Percentiles rank a stretch among this genome's conserved stretches.
phyloP scores from a whole-genome alignment of 163 green algal species.

The Chloroidium sp. region DNA sequence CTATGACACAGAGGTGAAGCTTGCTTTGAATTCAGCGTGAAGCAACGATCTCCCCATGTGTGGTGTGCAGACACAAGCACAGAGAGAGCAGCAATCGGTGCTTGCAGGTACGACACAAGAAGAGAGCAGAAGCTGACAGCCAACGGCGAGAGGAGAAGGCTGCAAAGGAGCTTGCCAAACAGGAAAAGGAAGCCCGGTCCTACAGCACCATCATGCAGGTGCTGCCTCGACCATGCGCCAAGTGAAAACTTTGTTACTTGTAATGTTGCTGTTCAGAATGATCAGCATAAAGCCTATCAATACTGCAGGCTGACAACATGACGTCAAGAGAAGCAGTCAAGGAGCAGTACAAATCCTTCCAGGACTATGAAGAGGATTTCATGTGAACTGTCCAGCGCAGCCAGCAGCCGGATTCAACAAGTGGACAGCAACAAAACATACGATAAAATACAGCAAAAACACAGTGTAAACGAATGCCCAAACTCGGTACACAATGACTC shows the following conservation, averaged over 20 bases:
- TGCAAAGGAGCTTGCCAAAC: conserved; percentile 50
- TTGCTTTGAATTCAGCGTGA: too few species aligned
- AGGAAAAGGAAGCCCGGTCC: conserved; percentile 52
- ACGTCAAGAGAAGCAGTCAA: conserved; percentile 59
- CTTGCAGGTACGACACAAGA: conserved; percentile 27
- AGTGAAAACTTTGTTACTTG: not conserved
- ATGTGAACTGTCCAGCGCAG: conserved; percentile 46
- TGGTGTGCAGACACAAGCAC: not conserved
- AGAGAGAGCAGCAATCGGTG: conserved; percentile 14
- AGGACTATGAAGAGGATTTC: conserved; percentile 90
- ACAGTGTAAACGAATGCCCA: too few species aligned
- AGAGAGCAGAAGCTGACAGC: conserved; percentile 37
- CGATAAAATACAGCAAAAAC: too few species aligned
- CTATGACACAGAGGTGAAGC: conserved; percentile 24
- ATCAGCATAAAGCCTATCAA: not conserved
- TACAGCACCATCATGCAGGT: conserved; percentile 64
- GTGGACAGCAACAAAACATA: too few species aligned
- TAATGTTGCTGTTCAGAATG: not conserved
- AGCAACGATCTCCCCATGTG: too few species aligned
- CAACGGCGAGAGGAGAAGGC: conserved; percentile 42
- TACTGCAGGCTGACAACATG: conserved; percentile 71
- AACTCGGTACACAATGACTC: not conserved
- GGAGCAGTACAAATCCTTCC: conserved; percentile 62
- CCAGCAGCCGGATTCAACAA: too few species aligned
- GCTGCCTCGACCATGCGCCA: not conserved